Base-by-base conservation (phyloP, 129 eudicot species). In the Logfia minima region DNA sequence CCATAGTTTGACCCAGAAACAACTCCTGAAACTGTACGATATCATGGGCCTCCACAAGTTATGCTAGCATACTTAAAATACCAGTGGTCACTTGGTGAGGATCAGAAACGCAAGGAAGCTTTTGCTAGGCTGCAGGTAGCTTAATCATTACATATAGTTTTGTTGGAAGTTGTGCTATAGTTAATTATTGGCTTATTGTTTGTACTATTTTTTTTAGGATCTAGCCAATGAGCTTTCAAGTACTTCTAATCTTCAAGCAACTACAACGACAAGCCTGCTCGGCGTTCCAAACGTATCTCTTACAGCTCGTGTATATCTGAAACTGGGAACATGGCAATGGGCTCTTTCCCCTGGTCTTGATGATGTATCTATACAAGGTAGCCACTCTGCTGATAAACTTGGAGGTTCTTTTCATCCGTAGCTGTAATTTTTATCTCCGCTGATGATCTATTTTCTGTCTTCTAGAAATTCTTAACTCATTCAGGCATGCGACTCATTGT, bases 1-100 rank as follows among this genome's bases (percentile, higher is more conserved):
- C 10, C 56, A 22, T 63, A 95, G 99, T 95, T 91, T 80, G 99
- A 95, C 77, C 99, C 99, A 53, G 97, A 95, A 80, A 86, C 94
- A 75, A 84, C 88, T 70, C 92, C 97, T 28, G 97, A 86, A 82
- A 89, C 71, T 77, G 89, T 83, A 66, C 85, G 82, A 32, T 92
- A 87, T 73, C 94, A 85, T 65, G 99, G 96, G 67, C 92, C 95
- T 48, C 99, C 99, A 26, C 92, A 87, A 86, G 99, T 89, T 73
- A 84, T 95, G 86, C 84, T 91, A 70, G 97, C 96, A 67, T 91
- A 89, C 80, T 68, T 95, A 76, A 86, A 95, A 71, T 95, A 95
- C 81, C 90, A 91, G 52, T 95, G 99, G 97, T 91, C 99, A 63
- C 90, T 95, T 83, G 99, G 99, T 65, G 99, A 95, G 74, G 99